Evolutionary conservation across 768 basidiomycete species (phyloP).

Genomic region (Cubamyces lactineus): DNA sequence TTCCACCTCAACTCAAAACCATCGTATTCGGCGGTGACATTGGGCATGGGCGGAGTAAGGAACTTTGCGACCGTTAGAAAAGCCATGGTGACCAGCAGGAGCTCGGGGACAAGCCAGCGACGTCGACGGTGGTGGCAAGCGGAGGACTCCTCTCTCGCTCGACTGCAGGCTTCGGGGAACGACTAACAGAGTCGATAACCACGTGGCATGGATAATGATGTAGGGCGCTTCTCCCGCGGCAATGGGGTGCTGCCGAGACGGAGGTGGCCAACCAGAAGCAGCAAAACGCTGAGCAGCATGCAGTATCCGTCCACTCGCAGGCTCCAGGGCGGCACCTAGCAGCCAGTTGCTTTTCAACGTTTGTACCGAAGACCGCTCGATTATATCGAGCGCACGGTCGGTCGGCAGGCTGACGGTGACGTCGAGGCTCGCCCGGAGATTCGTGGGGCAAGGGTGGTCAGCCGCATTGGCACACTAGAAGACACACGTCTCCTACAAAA

Average conservation of each 20-base stretch:
- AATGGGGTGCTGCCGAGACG: not conserved
- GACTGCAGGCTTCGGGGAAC: not conserved
- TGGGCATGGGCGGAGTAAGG: constrained; percentile 53
- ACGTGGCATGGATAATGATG: constrained; percentile 12
- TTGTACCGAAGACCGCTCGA: not conserved
- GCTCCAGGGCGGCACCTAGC: not conserved
- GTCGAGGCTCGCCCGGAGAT: constrained; percentile 1
- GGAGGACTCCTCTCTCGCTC: not conserved
- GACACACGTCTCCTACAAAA: not conserved
- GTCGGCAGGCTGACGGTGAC: not conserved
- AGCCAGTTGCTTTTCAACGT: not conserved
- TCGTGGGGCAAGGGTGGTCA: constrained; percentile 5
- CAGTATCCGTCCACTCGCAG: not conserved
- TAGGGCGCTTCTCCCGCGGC: constrained; percentile 8
- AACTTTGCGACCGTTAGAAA: constrained; percentile 16
- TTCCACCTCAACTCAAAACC: constrained; percentile 78
- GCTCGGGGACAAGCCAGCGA: constrained; percentile 2
- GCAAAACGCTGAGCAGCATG: not conserved
- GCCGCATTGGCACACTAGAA: not conserved
- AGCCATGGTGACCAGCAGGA: constrained; percentile 19
- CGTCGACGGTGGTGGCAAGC: not conserved
- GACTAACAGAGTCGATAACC: constrained; percentile 4
- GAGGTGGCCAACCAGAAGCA: not conserved
- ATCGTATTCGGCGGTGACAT: constrained; percentile 62
- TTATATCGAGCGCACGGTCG: not conserved